phyloP scores from a whole-genome alignment of 306 rosid genomes.

The Medicago arabica region DNA sequence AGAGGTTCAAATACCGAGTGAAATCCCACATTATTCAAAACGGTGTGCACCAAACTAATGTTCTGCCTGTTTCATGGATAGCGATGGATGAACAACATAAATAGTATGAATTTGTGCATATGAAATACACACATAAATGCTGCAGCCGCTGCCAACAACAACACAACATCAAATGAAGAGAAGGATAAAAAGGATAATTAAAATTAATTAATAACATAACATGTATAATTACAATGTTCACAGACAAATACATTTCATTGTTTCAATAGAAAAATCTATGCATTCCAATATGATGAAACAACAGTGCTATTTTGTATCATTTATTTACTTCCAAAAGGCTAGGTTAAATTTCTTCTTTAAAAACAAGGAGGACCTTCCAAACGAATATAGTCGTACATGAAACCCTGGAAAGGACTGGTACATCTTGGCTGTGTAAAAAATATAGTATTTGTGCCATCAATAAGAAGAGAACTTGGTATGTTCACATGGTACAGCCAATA shows the following conservation, averaged over 20 bases:
- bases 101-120: neutral
- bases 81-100: slow-evolving; percentile 9
- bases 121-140: slow-evolving; percentile 11
- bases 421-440: slow-evolving; percentile 68
- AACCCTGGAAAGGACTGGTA: slow-evolving; percentile 52
- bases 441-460: slow-evolving; percentile 58
- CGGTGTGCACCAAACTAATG: slow-evolving; percentile 11
- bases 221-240: slow-evolving; percentile 17
- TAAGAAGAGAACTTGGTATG: slow-evolving; percentile 48
- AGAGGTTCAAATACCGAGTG: slow-evolving; percentile 24
- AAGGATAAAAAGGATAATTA: neutral
- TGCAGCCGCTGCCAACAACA: neutral
- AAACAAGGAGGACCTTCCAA: slow-evolving; percentile 73
- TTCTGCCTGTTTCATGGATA: slow-evolving; percentile 20
- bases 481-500: slow-evolving; percentile 65
- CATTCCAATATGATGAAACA: slow-evolving; percentile 22
- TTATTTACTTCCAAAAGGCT: slow-evolving; percentile 19
- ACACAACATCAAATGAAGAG: neutral
- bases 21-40: slow-evolving; percentile 25
- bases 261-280: neutral
- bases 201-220: neutral
- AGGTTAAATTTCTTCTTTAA: slow-evolving; percentile 37
- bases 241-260: neutral
- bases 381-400: slow-evolving; percentile 84
- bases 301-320: slow-evolving; percentile 11